Evolutionary conservation across 139 green algal species (phyloP), one percentile per base, ranked within the genome.

Genomic region (Tetratostichococcus sp.): DNA sequence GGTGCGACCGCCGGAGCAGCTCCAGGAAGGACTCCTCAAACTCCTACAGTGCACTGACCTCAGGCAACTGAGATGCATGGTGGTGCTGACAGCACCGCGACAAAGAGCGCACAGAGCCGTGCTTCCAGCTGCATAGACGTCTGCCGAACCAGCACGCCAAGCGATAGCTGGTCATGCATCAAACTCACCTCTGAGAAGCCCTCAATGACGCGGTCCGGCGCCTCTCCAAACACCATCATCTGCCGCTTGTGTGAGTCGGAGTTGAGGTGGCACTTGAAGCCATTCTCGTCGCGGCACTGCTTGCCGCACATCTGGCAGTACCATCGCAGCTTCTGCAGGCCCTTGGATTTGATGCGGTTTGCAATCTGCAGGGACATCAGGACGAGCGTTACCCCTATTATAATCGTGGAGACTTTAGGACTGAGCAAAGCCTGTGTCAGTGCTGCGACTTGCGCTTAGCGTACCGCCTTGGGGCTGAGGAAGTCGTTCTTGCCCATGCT

Each of bases 271-370:
- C 93, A 97, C 77, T 97, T 98, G 88, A 99, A 99, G 21, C 95
- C 95, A 79, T 99, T 99, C 75, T 98, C 95, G 79, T 99, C 95
- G 21, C 95, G 86, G 80, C 95, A 98, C 80, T 97, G 93, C 84
- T 98, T 98, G 71, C 96, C 84, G 79, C 95, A 99, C 85, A 98
- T 91, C 86, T 99, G 95, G 71, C 77, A 83, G 65, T 83, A 88
- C 87, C 90, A 99, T 5, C 92, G 87, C 50, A 99, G 90, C 85
- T 97, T 97, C 75, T 95, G 87, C 33, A 99, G 83, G 16, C 95
- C 95, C 77, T 98, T 98, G 62, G 94, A 84, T 86, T 98, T 97
- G 77, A 96, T 97, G n/a, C 90, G 80, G 67, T 98, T 99, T 57
- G 86, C 91, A 75, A 99, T 98, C 77, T 94, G 86, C 78, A 77